These are phyloP conservation scores for Ehretia macrophylla DNA, from an alignment of 257 asterid species.

Conservation along the genomic window DNA sequence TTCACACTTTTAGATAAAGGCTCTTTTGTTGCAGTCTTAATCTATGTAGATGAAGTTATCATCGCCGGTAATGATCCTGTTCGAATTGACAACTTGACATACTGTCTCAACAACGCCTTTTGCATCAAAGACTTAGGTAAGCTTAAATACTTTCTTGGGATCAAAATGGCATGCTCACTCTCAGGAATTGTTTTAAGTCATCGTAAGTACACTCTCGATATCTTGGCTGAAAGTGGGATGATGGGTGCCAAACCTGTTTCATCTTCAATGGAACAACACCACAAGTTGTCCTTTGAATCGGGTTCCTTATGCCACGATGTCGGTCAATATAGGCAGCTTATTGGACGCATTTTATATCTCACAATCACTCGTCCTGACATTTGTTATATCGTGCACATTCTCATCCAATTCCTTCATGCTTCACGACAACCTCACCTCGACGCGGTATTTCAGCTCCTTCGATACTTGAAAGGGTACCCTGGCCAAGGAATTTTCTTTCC, in stretches of 20 bases:
- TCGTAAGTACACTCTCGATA: neutral
- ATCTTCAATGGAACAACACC: neutral
- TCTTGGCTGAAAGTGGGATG: neutral
- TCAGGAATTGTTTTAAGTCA: too few species aligned
- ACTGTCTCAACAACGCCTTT: too few species aligned
- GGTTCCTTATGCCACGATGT: neutral
- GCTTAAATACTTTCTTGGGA: too few species aligned
- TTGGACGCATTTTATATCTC: neutral
- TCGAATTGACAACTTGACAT: neutral
- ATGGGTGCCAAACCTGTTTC: neutral
- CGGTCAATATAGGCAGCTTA: neutral
- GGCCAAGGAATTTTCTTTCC: neutral
- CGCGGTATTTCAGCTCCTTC: neutral
- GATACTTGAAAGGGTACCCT: neutral
- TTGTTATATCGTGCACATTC: neutral
- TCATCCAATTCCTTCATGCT: neutral
- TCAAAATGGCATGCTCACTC: too few species aligned
- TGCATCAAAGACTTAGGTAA: too few species aligned
- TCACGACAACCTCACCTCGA: neutral
- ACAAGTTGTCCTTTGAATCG: neutral
- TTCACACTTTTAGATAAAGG: neutral
- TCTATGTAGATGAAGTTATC: slow-evolving; percentile 8
- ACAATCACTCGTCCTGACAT: neutral
- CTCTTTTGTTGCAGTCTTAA: too few species aligned
- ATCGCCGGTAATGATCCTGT: neutral